Evolutionary conservation across 441 rosid genomes (phyloP), one percentile per base, ranked within the genome.

Genomic region (Gossypium lobatum): DNA sequence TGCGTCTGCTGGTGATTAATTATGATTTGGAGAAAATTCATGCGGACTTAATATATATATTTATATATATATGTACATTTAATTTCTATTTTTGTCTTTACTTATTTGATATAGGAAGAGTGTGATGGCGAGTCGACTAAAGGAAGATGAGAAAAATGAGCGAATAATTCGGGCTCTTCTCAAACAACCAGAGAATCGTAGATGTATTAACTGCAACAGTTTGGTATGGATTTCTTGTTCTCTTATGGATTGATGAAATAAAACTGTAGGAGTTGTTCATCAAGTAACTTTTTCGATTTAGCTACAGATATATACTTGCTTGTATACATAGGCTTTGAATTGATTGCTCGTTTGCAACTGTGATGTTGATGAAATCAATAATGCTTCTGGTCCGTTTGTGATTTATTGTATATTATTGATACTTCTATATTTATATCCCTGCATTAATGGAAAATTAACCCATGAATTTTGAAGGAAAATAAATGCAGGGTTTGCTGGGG

Each of bases 191-290:
- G 94, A 95, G 62, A 95, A 95, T 77, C 93, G 89, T 25, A 81
- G 92, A 68, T 95, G 97, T 84, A 90, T 95, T 42, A 95, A 93
- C 76, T 95, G 98, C 83, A 90, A 90, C 73, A 87, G 98, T 78
- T 79, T 88, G 92, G 99, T 93, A 86, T 72, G 91, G 0, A 23
- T n/a, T 70, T 37, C 64, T 37, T 78, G 62, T 59, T 74, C 65
- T 17, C n/a, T 37, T 3, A 48, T 23, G 37, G 34, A 58, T 25
- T 23, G 28, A 79, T 18, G 64, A 52, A 58, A 18, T 52, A n/a
- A 6, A 54, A 18, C 5, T 28, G 6, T 64, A 57, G 18, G 3
- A 74, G 34, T 70, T 46, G 13, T 37, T 48, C 6, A 18, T 52
- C 45, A 66, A 64, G 28, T 39, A 61, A 2, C 2, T 21, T 3